A percentile compares a stretch with the other conserved stretches of the same genome.
Conservation (phyloP, 257 asterid species). For the Ballota nigra region DNA sequence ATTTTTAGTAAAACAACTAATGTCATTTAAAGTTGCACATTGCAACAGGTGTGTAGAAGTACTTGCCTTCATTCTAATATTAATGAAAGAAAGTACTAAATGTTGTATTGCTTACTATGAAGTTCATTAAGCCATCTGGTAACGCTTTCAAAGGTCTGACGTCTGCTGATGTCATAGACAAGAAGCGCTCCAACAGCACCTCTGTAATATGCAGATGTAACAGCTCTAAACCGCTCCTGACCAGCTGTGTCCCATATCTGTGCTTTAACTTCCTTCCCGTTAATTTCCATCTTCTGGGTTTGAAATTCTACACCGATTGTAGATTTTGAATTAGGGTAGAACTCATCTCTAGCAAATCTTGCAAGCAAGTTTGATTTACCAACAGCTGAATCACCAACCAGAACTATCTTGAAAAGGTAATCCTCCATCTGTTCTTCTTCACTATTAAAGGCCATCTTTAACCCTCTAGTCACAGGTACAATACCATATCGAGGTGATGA, state of each 20-base stretch:
- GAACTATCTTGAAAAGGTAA: slow-evolving; percentile 81
- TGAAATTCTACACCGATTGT: slow-evolving; percentile 98
- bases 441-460: slow-evolving; percentile 51
- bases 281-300: slow-evolving; percentile 85
- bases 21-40: no score
- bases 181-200: slow-evolving; percentile 99
- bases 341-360: slow-evolving; percentile 92
- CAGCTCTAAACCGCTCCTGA: slow-evolving; percentile 96
- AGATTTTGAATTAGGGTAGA: slow-evolving; percentile 85
- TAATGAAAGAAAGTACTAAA: no score
- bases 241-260: slow-evolving; percentile 99
- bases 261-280: slow-evolving; percentile 88
- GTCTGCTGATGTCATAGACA: slow-evolving; percentile 89
- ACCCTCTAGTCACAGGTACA: slow-evolving; percentile 33
- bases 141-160: slow-evolving; percentile 78
- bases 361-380: slow-evolving; percentile 97
- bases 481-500: slow-evolving; percentile 37
- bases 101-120: slow-evolving; percentile 68
- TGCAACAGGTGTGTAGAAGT: no score
- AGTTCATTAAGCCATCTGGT: slow-evolving; percentile 95
- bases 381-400: slow-evolving; percentile 92
- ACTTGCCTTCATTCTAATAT: neutral
- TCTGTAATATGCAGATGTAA: slow-evolving; percentile 94
- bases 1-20: no score
- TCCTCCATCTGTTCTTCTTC: slow-evolving; percentile 72